Base-by-base conservation (phyloP, 2,329 filamentous ascomycete genomes). In the Aureobasidium sp. region DNA sequence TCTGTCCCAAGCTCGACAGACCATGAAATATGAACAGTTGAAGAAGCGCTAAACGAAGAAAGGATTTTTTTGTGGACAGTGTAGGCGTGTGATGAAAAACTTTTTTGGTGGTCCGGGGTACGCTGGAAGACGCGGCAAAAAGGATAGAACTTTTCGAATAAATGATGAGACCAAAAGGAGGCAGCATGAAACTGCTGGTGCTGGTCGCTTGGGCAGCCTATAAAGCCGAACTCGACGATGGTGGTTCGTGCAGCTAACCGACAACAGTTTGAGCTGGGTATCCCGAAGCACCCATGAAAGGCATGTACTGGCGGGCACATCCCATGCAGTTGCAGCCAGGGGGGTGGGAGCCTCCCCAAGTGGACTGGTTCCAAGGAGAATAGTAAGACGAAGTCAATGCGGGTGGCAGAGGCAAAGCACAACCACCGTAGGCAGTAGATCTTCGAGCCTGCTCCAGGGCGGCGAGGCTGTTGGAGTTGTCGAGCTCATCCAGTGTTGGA, bases 211-310 rank as follows among this genome's bases (percentile, higher is more conserved):
- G 20, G 11, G 1, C 12, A n/a, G 29, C 15, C 49, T 39, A n/a
- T 34, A 17, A 29, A 9, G 36, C 4, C 6, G n/a, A 1, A 17
- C 45, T 45, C 15, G 41, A 25, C 20, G 37, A 41, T 44, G 37
- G 37, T 44, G 17, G 27, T 12, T 31, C n/a, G 12, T 20, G 25
- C 20, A 15, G 36, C 63, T 62, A 74, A n/a, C 72, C 72, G 67
- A 72, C 72, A 58, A 73, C 71, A n/a, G 72, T 70, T 66, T 73
- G 71, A 48, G 71, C 66, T 31, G 69, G 64, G 63, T 72, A 73
- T 63, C 67, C 66, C 9, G 71, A 68, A 36, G 68, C 64, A 66
- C 70, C 68, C 22, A 68, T 66, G 63, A 73, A 73, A 41, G 70
- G 66, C 17, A 71, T 71, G 61, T 70, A 73, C 63, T 73, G 71